Base-by-base conservation (phyloP, 148 eudicot species). In the Pharnaceum exiguum region DNA sequence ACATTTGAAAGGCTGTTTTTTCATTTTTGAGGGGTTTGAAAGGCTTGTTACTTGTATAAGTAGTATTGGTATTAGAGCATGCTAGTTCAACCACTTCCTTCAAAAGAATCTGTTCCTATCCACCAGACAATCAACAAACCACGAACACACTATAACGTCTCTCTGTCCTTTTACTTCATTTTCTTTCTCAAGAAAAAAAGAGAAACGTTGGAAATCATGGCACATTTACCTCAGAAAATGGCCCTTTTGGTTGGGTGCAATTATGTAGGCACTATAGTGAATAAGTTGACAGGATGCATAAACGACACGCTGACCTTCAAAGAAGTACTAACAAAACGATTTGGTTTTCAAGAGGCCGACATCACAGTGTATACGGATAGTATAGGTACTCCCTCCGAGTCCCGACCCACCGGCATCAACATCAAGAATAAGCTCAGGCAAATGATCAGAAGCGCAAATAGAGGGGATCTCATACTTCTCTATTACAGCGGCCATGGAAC, bases 231-330 rank as follows among this genome's bases (percentile, higher is more conserved):
- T n/a, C 15, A 40, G 45, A 40, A 21, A 40, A n/a, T 8, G 5
- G 45, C 45, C n/a, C 45, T 40, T 40, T 40, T 40, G 45, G 45
- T 8, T n/a, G 45, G 45, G 16, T 40, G 45, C 45, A 40, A 40
- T 21, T 40, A 40, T 12, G 45, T 21, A 15, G 45, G 45, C 7
- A 40, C 1, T n/a, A n/a, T n/a, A 40, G 3, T 21, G 5, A 1
- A 7, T 21, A 7, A 40, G 45, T n/a, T 40, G 16, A 17, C 5
- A 15, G 45, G 45, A 5, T 40, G 45, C 19, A 15, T 40, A 40
- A 40, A 15, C 45, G 45, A 40, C 17, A 21, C 17, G 16, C 15
- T 13, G 1, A 13, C 45, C 12, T 2, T 40, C 7, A 40, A 40
- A 40, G 19, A 40, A 6, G 5, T 40, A 21, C 45, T 40, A 12